phyloP scores from a whole-genome alignment of 345 rosid species.

The Garcia nutans region DNA sequence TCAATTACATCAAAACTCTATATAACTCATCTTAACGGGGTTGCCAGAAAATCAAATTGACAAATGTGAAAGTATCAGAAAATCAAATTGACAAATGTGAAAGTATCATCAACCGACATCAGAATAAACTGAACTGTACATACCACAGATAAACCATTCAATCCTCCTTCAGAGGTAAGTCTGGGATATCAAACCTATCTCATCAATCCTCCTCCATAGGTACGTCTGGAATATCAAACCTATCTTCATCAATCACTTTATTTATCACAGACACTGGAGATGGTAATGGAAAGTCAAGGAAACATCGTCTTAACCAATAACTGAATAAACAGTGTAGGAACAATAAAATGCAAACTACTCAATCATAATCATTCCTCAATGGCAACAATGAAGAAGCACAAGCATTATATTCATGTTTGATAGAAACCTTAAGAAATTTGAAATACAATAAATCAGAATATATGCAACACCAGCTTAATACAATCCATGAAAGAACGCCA shows the following conservation, averaged over 20 bases:
- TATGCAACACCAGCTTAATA: no score
- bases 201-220: slow-evolving; percentile 94
- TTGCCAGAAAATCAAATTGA: no score
- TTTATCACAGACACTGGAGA: slow-evolving; percentile 55
- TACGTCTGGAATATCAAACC: slow-evolving; percentile 92
- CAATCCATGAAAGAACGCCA: neutral
- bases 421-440: neutral
- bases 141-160: slow-evolving; percentile 24
- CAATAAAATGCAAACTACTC: neutral
- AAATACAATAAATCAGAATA: no score
- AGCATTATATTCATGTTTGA: neutral
- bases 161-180: no score
- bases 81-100: no score
- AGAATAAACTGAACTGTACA: neutral
- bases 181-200: no score
- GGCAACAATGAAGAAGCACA: no score
- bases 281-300: slow-evolving; percentile 64
- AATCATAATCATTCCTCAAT: neutral
- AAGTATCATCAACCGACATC: neutral
- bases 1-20: neutral
- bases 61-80: no score
- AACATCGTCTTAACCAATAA: slow-evolving; percentile 7
- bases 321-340: neutral
- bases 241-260: slow-evolving; percentile 79
- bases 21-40: no score